Base-by-base conservation (phyloP, 148 eudicot genomes). In the Silene uniflora region DNA sequence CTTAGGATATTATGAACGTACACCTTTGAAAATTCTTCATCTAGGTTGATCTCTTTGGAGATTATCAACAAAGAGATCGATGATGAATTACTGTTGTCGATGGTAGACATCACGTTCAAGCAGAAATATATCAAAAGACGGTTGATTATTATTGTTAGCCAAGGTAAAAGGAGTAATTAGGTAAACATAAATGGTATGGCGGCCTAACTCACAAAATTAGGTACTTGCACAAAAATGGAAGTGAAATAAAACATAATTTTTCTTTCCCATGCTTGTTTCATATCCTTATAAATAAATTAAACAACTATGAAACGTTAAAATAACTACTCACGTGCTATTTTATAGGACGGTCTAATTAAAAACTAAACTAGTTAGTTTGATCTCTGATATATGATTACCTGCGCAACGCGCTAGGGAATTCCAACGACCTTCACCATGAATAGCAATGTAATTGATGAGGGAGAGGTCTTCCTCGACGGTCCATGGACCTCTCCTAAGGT, bases 391-490 rank as follows among this genome's bases (percentile, higher is more conserved):
- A 19, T 18, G 55, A 1, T 56, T 81, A 93, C 98, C 98, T 27
- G 97, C 93, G 52, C 84, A 88, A 25, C 90, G 88, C 47, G 98
- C 96, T 13, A 94, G 96, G 44, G 97, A 89, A 68, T 94, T 94
- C 98, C 97, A 94, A 4, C 91, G 89, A 64, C 97, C 98, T 85
- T 94, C 98, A 8, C 97, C 97, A 27, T 91, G 89, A 3, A 81
- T 75, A 6, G 91, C 82, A 75, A 94, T 88, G 85, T 85, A 92
- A 74, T 92, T 92, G 76, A 90, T 88, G 75, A 95, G 97, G 6
- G 84, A 77, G 5, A 86, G 82, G 74, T 95, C 98, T 78, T 95
- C 98, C 61, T 95, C 97, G 16, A 85, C 88, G 11, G 97, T 95
- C 98, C 97, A 95, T 0, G 98, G 97, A 24, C 98, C 98, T 72